A percentile compares a stretch with the other conserved stretches of the same genome.
Conservation (phyloP, 441 rosid genomes). For the Croton setiger region DNA sequence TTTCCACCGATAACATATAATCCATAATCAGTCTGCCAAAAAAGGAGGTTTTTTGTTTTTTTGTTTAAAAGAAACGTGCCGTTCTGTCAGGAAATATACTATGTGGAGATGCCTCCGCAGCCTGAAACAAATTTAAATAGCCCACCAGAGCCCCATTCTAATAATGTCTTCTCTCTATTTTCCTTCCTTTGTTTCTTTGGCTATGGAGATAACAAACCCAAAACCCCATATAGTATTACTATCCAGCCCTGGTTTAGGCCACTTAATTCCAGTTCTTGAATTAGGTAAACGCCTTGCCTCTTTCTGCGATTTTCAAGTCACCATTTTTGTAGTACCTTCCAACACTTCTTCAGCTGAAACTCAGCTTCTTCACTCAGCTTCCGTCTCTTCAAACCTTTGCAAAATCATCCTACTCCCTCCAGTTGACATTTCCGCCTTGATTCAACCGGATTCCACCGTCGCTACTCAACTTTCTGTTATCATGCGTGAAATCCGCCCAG, state of each 20-base stretch:
- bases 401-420: conserved; percentile 30
- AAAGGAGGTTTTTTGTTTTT: no score
- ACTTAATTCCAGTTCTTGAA: conserved; percentile 47
- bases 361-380: conserved; percentile 10
- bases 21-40: no score
- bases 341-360: conserved; percentile 16
- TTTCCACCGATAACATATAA: no score
- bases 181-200: no score
- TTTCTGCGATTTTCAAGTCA: conserved; percentile 28
- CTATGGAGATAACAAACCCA: not conserved
- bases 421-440: conserved; percentile 24
- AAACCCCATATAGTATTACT: conserved; percentile 33
- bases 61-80: no score
- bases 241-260: conserved; percentile 55
- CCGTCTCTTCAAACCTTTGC: not conserved
- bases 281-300: conserved; percentile 33
- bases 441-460: conserved; percentile 11
- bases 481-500: conserved; percentile 28
- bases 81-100: no score
- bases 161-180: no score
- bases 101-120: no score
- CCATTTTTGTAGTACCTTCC: conserved; percentile 31
- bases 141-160: no score
- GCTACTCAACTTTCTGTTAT: conserved; percentile 21
- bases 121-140: no score